These are phyloP conservation scores for Fusarium oxysporum DNA, from an alignment of 2,329 filamentous ascomycete genomes.

Conservation along the genomic window DNA sequence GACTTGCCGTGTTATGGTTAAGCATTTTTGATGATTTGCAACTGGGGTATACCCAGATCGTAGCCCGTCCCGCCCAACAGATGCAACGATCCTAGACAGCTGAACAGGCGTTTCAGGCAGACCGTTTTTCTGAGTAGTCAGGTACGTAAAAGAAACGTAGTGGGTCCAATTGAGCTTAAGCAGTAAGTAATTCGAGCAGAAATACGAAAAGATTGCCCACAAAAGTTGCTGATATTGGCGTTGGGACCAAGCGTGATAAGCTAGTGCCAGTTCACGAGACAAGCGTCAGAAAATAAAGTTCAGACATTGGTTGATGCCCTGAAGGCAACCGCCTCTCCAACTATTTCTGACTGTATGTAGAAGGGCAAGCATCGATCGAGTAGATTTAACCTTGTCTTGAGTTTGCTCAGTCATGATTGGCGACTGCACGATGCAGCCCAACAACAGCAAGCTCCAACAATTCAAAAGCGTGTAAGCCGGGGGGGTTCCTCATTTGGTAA, in stretches of 20 bases:
- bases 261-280: slow-evolving; percentile 35
- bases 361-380: slow-evolving; percentile 6
- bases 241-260: slow-evolving; percentile 12
- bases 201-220: slow-evolving; percentile 32
- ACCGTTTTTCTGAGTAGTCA: slow-evolving; percentile 6
- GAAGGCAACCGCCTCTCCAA: not conserved
- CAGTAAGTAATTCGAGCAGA: slow-evolving; percentile 8
- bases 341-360: slow-evolving; percentile 5
- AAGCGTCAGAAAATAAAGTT: slow-evolving; percentile 24
- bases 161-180: slow-evolving; percentile 19
- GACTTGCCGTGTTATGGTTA: not conserved
- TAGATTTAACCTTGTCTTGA: slow-evolving; percentile 7
- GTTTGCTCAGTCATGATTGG: slow-evolving; percentile 6
- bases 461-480: slow-evolving; percentile 24
- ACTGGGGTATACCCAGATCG: slow-evolving; percentile 14
- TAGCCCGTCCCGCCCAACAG: not conserved
- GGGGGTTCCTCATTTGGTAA: slow-evolving; percentile 1
- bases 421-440: not conserved
- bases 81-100: slow-evolving; percentile 2
- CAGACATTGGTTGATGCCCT: slow-evolving; percentile 14
- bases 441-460: slow-evolving; percentile 10
- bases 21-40: not conserved
- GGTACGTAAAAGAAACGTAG: slow-evolving; percentile 24
- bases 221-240: slow-evolving; percentile 17
- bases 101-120: slow-evolving; percentile 15